phyloP scores from a whole-genome alignment of 768 basidiomycete species.

The Lactarius indigo region DNA sequence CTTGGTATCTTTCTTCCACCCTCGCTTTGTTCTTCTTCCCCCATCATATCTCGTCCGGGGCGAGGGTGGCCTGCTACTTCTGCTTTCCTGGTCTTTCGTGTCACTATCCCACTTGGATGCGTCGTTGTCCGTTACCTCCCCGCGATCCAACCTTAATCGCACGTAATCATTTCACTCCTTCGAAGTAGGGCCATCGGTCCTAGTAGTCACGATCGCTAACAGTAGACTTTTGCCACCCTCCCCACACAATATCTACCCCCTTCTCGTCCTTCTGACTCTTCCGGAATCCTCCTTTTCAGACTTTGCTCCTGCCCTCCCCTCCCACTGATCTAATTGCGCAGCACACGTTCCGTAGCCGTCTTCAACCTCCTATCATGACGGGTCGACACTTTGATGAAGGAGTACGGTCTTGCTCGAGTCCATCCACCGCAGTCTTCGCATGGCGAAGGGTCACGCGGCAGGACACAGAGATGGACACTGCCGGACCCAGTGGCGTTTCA shows the following conservation, averaged over 20 bases:
- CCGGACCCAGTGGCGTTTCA: slow-evolving; percentile 40
- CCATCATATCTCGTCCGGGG: slow-evolving; percentile 6
- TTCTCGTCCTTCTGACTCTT: neutral
- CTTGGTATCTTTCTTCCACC: slow-evolving; percentile 3
- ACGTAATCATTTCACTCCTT: slow-evolving; percentile 24
- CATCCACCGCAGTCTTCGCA: slow-evolving; percentile 29
- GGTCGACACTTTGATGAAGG: slow-evolving; percentile 20
- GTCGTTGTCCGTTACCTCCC: slow-evolving; percentile 11
- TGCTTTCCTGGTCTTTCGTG: slow-evolving; percentile 11
- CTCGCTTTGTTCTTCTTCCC: slow-evolving; percentile 11
- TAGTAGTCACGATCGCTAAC: slow-evolving; percentile 20
- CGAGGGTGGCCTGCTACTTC: slow-evolving; percentile 17
- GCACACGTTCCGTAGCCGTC: neutral
- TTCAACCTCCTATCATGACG: slow-evolving; percentile 7
- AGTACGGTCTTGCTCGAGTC: slow-evolving; percentile 19
- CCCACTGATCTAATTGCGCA: neutral
- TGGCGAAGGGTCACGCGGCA: slow-evolving; percentile 42
- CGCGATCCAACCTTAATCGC: slow-evolving; percentile 20
- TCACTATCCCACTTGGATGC: slow-evolving; percentile 19
- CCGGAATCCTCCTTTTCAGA: neutral
- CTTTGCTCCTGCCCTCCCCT: neutral
- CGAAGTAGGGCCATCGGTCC: slow-evolving; percentile 14
- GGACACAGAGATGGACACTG: slow-evolving; percentile 54
- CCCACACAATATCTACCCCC: slow-evolving; percentile 10
- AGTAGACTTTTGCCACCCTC: neutral